Base-by-base conservation (phyloP, 2,329 filamentous ascomycete genomes). In the Calonectria pauciramosa region DNA sequence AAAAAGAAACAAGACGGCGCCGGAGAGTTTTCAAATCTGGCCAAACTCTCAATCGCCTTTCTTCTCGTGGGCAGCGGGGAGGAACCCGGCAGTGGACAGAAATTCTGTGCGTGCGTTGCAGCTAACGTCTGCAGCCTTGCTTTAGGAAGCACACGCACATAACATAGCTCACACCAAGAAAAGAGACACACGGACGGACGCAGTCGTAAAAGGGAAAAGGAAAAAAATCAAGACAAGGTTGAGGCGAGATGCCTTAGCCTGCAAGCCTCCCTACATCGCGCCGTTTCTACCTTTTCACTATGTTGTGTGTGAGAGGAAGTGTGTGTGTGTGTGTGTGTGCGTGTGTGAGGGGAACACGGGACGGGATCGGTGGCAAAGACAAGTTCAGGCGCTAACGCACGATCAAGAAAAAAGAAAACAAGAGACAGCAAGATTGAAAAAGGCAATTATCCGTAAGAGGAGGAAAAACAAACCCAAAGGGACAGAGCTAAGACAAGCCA, bases 281-380 rank as follows among this genome's bases (percentile, higher is more conserved):
- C 23, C 44, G 44, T 47, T 47, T 47, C 44, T 47, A 23, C 20
- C 36, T 41, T 23, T 47, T 23, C n/a, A 47, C 20, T 47, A 18
- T 13, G 44, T 18, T 41, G 36, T 41, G 36, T 9, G 11, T 34
- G 10, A 34, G 34, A 9, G 11, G 11, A 3, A 41, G 14, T 16
- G 36, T 16, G 14, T 3, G 36, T 16, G 36, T 23, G 44, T 2
- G 44, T 47, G n/a, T 23, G 41, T 3, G 52, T 23, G 41, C 2
- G 52, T 4, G 56, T 41, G 36, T 11, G 11, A 26, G 56, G 36
- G 56, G 14, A 41, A 14, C 56, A 63, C 56, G 56, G 56, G 66
- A 54, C 36, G 28, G 65, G 65, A 54, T 68, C 36, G 36, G 66
- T 59, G 66, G 66, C 66, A 68, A 68, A 56, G 28, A 56, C 32